Evolutionary conservation across 1,284 basidiomycete species (phyloP).

Genomic region (Tetrapyrgos nigripes): DNA sequence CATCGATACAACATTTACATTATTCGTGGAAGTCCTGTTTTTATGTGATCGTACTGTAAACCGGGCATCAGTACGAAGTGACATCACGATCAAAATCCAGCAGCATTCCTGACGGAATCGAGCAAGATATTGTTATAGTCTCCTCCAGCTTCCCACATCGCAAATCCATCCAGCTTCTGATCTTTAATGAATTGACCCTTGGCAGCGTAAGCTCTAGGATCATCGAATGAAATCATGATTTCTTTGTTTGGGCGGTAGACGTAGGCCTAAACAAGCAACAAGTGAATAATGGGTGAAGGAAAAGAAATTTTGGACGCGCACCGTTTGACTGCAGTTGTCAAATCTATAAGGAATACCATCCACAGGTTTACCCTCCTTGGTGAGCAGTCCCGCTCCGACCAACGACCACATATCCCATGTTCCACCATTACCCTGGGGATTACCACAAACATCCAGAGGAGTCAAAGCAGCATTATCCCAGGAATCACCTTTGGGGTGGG

Average conservation of each 20-base stretch:
- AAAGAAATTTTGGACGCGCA: constrained; percentile 78
- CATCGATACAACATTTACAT: no score
- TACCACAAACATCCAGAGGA: constrained; percentile 50
- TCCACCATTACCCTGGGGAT: constrained; percentile 26
- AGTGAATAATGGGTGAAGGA: constrained; percentile 63
- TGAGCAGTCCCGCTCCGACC: constrained; percentile 50
- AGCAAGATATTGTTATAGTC: constrained; percentile 57
- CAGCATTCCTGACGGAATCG: constrained; percentile 44
- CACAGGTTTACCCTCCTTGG: constrained; percentile 46
- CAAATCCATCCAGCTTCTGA: constrained; percentile 54
- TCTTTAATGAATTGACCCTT: constrained; percentile 50
- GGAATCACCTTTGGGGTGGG: constrained; percentile 58
- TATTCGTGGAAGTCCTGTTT: no score
- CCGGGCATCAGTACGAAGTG: constrained; percentile 1
- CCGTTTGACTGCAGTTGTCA: constrained; percentile 60
- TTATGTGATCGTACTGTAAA: no score
- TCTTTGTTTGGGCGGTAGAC: constrained; percentile 61
- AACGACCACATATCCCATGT: constrained; percentile 55
- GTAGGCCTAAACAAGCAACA: constrained; percentile 74
- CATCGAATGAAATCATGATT: constrained; percentile 70
- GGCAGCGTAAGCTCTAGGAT: constrained; percentile 47
- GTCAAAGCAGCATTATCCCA: constrained; percentile 53
- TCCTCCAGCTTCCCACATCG: constrained; percentile 61
- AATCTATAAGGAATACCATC: constrained; percentile 48
- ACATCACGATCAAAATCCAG: constrained; percentile 42